Evolutionary conservation across 1,139 yeast species (phyloP).

Genomic region (Yamadazyma jaroonii): DNA sequence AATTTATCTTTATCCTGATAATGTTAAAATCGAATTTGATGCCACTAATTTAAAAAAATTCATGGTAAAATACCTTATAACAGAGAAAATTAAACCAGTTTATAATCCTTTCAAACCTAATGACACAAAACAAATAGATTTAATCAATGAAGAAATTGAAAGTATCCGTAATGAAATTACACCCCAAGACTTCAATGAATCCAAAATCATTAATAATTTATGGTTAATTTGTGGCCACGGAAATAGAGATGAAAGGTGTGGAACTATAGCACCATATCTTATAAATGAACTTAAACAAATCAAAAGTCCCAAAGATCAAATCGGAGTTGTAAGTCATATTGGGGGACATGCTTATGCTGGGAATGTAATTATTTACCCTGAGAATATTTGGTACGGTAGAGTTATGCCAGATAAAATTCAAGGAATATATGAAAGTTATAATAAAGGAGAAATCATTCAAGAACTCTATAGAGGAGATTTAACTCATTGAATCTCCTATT

Average conservation of each 20-base stretch:
- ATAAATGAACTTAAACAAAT: constrained; percentile 40
- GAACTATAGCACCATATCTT: constrained; percentile 57
- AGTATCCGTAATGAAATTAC: neutral
- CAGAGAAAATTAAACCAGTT: constrained; percentile 19
- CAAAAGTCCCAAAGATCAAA: constrained; percentile 2
- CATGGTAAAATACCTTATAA: constrained; percentile 39
- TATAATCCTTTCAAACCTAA: constrained; percentile 31
- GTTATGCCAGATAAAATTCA: constrained; percentile 65
- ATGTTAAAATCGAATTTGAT: constrained; percentile 34
- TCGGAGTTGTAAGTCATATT: constrained; percentile 62
- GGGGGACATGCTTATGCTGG: constrained; percentile 86
- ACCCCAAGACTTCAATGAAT: constrained; percentile 18
- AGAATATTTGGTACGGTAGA: constrained; percentile 69
- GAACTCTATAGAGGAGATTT: constrained; percentile 51
- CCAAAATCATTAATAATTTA: constrained; percentile 20
- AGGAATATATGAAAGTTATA: constrained; percentile 59
- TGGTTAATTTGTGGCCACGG: constrained; percentile 67
- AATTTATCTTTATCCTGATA: constrained; percentile 58
- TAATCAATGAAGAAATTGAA: neutral
- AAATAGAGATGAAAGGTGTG: constrained; percentile 65
- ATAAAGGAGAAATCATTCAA: constrained; percentile 45
- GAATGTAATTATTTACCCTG: constrained; percentile 56
- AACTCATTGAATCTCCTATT: neutral
- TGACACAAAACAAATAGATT: neutral
- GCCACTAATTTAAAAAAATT: constrained; percentile 34